Evolutionary conservation across 1,139 yeast genomes (phyloP), one percentile per base, ranked within the genome.

Genomic region (Suhomyces bokatorum): DNA sequence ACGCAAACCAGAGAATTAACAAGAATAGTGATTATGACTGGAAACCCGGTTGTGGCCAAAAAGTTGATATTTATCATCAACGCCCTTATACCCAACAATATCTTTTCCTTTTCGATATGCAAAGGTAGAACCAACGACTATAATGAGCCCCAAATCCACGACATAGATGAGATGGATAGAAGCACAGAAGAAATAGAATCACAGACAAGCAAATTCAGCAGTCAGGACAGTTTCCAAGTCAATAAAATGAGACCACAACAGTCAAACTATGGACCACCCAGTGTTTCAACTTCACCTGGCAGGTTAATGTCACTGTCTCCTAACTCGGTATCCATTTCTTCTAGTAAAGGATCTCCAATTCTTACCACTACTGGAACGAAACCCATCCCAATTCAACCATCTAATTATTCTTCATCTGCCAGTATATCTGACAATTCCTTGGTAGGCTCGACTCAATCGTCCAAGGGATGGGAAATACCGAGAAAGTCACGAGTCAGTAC

Each of bases 21-120:
- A 4, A 66, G 85, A 43, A 67, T 81, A 0, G 81, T 80, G 3
- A 67, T 81, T 5, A 72, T 80, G 77, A 80, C 86, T 0, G 79
- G 82, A 6, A 81, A 81, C 53, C 80, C 83, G 17, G 76, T 76
- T 26, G 83, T 81, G 9, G 85, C 86, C 0, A 81, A 80, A 53
- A 80, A 80, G 55, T 62, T 81, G 45, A 64, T 81, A 0, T 81
- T 80, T 47, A 77, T 81, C 9, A 52, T 81, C 13, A 73, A 80
- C 45, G 85, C 81, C 0, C 52, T 80, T 31, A 40, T 45, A 31
- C 47, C 51, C 13, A 44, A 41, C 14, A 15, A 40, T 16, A 30
- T 39, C 29, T 34, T 33, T 37, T 24, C 43, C 2, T 34, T 37
- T 14, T 16, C 33, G 12, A 28, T 30, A 5, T 42, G 22, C 16